Percentiles rank a stretch among this genome's conserved stretches.
phyloP scores from a whole-genome alignment of 2,329 filamentous ascomycete species.

The Penicillium sp. region DNA sequence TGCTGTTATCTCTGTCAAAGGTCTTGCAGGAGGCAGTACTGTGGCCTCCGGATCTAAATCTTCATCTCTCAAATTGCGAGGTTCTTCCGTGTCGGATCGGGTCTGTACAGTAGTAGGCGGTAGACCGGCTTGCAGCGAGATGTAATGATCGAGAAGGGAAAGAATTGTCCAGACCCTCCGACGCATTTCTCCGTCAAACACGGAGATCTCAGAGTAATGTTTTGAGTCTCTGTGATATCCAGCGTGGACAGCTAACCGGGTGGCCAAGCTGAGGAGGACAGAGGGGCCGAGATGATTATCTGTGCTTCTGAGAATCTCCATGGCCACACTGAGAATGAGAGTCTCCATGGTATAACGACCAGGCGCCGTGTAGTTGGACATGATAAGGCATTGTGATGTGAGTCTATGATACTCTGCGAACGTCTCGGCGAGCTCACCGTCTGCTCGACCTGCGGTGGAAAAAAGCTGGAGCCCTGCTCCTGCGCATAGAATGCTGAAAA shows the following conservation, averaged over 20 bases:
- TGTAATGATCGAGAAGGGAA: conserved; percentile 60
- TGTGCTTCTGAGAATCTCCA: conserved; percentile 27
- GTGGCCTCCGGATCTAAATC: conserved; percentile 58
- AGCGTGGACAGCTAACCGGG: conserved; percentile 62
- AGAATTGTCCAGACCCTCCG: conserved; percentile 44
- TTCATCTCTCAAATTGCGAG: conserved; percentile 61
- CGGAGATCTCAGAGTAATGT: conserved; percentile 55
- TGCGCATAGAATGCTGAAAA: conserved; percentile 26
- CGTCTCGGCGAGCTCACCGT: conserved; percentile 16
- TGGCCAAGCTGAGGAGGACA: conserved; percentile 56
- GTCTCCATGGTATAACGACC: conserved; percentile 32
- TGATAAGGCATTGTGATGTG: conserved; percentile 26
- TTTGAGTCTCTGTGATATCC: conserved; percentile 61
- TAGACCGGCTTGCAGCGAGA: conserved; percentile 65
- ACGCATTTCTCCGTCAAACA: conserved; percentile 60
- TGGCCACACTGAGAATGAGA: conserved; percentile 21
- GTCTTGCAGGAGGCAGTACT: conserved; percentile 56
- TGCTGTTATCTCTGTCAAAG: conserved; percentile 56
- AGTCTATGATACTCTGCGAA: conserved; percentile 50
- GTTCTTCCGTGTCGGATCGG: conserved; percentile 60
- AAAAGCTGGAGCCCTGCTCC: conserved; percentile 23
- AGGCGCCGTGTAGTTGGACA: conserved; percentile 28
- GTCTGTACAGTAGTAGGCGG: conserved; percentile 61
- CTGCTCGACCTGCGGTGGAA: conserved; percentile 14
- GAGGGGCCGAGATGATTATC: conserved; percentile 54